phyloP scores from a whole-genome alignment of 768 basidiomycete species.

The Zangia roseola region DNA sequence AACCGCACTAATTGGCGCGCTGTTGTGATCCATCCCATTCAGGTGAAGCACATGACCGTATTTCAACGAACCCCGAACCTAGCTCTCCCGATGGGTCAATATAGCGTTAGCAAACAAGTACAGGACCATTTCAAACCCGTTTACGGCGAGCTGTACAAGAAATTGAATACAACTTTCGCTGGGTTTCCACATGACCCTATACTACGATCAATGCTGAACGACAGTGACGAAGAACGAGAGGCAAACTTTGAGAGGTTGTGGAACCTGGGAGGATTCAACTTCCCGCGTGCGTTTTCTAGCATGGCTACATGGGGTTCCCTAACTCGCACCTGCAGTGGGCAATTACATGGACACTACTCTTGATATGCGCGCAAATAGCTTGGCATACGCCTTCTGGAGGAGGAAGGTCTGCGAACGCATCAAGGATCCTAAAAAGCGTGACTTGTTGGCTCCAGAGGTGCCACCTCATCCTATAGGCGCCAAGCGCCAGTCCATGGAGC shows the following conservation, averaged over 20 bases:
- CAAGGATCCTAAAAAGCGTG: slow-evolving; percentile 12
- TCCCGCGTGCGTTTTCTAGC: not conserved
- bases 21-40: no score
- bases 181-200: not conserved
- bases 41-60: slow-evolving; percentile 13
- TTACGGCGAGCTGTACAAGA: slow-evolving; percentile 7
- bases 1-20: no score
- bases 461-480: slow-evolving; percentile 8
- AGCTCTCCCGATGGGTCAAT: slow-evolving; percentile 12
- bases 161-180: not conserved
- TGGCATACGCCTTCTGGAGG: slow-evolving; percentile 13
- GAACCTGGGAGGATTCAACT: slow-evolving; percentile 9
- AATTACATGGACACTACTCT: slow-evolving; percentile 3
- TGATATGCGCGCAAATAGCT: slow-evolving; percentile 1
- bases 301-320: not conserved
- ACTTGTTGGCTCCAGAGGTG: slow-evolving; percentile 12
- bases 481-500: slow-evolving; percentile 10
- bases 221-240: slow-evolving; percentile 8
- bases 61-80: slow-evolving; percentile 17
- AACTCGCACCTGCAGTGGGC: not conserved
- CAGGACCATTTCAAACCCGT: slow-evolving; percentile 15
- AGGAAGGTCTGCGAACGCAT: slow-evolving; percentile 12
- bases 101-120: not conserved
- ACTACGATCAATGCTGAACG: not conserved
- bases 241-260: slow-evolving; percentile 11